Base-by-base conservation (phyloP, 2,329 filamentous ascomycete species). In the Scytalidium sp. region DNA sequence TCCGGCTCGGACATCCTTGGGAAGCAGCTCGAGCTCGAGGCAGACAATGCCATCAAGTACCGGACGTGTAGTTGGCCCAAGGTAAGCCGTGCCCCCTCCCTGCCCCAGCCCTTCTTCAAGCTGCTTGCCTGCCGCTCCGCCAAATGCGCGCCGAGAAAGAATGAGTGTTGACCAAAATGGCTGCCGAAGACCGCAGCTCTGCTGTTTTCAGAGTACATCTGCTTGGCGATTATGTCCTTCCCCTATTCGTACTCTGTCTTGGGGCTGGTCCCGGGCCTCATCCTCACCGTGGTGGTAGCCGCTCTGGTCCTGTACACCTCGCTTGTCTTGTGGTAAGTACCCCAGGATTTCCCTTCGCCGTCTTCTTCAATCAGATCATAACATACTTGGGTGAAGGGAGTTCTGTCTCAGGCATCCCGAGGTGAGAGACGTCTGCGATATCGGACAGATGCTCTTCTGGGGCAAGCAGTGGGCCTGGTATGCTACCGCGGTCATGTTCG, bases 131-230 rank as follows among this genome's bases (percentile, higher is more conserved):
- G 52, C 43, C 27, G 50, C 47, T 43, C 45, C 32, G 57, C 43
- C 52, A 41, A 51, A 36, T 50, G 19, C 7, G 3, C 10, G 17
- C 45, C 21, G 3, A 13, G n/a, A 29, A 15, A 19, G 45, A 29
- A 45, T 50, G 41, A 57, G n/a, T 47, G 36, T 32, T 49, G 42
- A 55, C 46, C n/a, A 20, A 17, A 10, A 42, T 17, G 39, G 10
- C 15, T 47, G 25, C 25, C 25, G 7, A 6, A 87, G 87, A 96
- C 92, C 47, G 90, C 92, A 0, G 90, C 87, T 1, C 69, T 96
- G 59, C 82, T 97, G 46, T 96, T 97, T 71, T 94, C 90, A 45
- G 92, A 97, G 74, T 97, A 97, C 67, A 97, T 97, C 52, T 96
- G 90, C 67, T 73, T 97, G 70, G 76, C 81, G 51, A 96, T 96